Evolutionary conservation across 2,329 filamentous ascomycete species (phyloP), one percentile per base, ranked within the genome.

Genomic region (Fusarium oligoseptatum): DNA sequence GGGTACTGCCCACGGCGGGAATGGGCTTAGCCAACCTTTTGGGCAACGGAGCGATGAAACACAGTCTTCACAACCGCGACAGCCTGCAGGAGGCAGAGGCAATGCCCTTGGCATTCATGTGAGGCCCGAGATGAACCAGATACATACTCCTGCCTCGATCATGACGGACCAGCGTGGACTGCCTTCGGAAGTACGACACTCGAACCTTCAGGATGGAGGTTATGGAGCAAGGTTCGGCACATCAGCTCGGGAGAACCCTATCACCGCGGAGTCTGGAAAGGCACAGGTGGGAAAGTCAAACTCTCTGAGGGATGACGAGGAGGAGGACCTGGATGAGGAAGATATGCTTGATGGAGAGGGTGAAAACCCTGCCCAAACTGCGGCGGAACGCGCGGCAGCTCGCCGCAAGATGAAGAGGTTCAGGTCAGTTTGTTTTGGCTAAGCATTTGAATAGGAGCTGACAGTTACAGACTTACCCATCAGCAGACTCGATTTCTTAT

Each of bases 401-500:
- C 85, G 88, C 62, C 87, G 88, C 73, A 93, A 92, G 81, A 92
- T 92, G 93, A 96, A 96, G 87, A 88, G 94, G 67, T 96, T 96
- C 81, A 90, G 93, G 92, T 94, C 87, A 74, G 83, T 66, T n/a
- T 57, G 15, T 10, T 43, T 4, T 11, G 2, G 17, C 27, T 27
- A 62, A 20, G 14, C 27, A 32, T 11, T 6, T 17, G 36, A 32
- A 48, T 68, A 68, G n/a, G 22, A 64, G 75, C 85, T 88, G 76
- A 88, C 78, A 36, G 22, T 58, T 58, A 34, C 39, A 97, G 95
- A 76, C 91, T 98, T 74, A 98, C 95, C 1, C 95, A 98, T 83
- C 96, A 97, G 78, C 96, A 98, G 87, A 98, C 96, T n/a, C 92
- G 96, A 15, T 98, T 97, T 79, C 87, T 98, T 66, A 97, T 98